phyloP scores from a whole-genome alignment of 306 rosid species.

The Malus fusca region DNA sequence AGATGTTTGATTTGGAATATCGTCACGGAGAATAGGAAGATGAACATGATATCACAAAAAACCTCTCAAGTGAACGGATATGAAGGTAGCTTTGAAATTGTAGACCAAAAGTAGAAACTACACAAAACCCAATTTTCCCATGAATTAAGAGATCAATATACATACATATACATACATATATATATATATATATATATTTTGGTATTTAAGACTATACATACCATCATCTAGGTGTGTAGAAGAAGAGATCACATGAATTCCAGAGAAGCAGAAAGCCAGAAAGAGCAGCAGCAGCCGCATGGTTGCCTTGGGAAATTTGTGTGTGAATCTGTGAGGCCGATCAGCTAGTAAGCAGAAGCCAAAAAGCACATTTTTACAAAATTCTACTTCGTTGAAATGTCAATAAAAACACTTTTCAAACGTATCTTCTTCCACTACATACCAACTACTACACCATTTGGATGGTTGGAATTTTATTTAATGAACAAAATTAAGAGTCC shows the following conservation, averaged over 20 bases:
- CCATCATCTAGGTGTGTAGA: constrained; percentile 56
- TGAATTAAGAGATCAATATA: neutral
- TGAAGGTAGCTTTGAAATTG: neutral
- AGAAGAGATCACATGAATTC: constrained; percentile 35
- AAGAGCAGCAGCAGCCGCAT: constrained; percentile 33
- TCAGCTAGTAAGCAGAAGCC: neutral
- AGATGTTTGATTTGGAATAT: too few relatives aligned
- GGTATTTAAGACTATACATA: constrained; percentile 12
- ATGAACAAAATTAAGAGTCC: neutral
- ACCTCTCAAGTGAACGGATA: neutral
- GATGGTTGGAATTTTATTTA: neutral
- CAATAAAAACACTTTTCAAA: neutral
- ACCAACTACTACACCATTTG: neutral
- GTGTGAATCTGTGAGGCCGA: neutral
- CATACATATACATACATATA: too few relatives aligned
- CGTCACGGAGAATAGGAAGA: neutral
- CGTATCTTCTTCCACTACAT: neutral
- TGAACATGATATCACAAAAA: neutral
- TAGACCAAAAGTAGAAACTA: neutral
- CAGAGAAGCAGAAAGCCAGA: constrained; percentile 40
- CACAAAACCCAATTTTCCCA: neutral
- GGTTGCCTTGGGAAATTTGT: constrained; percentile 23
- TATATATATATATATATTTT: neutral
- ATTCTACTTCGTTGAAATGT: too few relatives aligned
- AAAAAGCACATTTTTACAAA: neutral